Evolutionary conservation across 2,329 filamentous ascomycete genomes (phyloP).

Genomic region (Aschersonia sp.): DNA sequence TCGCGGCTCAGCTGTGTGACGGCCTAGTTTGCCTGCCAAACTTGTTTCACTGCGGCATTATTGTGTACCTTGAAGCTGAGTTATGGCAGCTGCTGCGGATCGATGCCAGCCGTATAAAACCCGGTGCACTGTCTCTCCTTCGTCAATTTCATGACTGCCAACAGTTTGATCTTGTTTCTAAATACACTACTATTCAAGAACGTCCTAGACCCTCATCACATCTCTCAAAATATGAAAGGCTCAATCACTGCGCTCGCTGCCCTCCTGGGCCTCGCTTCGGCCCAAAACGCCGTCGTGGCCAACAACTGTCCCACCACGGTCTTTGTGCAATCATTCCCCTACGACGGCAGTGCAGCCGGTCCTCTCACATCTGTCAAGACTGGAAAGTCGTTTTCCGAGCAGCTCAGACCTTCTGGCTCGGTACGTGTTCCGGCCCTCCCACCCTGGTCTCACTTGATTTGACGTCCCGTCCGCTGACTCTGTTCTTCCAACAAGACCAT

Average conservation of each 20-base stretch:
- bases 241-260: conserved; percentile 13
- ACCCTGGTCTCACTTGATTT: not conserved
- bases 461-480: too few species aligned
- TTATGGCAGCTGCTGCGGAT: not conserved
- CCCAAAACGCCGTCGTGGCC: conserved; percentile 19
- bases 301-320: conserved; percentile 18
- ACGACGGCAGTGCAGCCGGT: conserved; percentile 15
- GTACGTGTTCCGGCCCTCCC: conserved; percentile 10
- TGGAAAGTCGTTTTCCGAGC: conserved; percentile 20
- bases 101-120: too few species aligned
- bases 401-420: conserved; percentile 19
- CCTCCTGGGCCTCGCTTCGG: conserved; percentile 17
- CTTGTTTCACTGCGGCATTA: not conserved
- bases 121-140: too few species aligned
- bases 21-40: not conserved
- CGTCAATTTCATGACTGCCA: too few species aligned
- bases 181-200: too few species aligned
- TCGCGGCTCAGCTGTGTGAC: not conserved
- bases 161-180: too few species aligned
- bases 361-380: conserved; percentile 16
- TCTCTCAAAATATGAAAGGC: conserved; percentile 12
- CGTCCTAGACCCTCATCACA: too few species aligned
- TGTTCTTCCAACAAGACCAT: conserved; percentile 15
- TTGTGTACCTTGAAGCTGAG: not conserved
- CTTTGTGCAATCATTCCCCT: conserved; percentile 23